Evolutionary conservation across 192 early-diverging fungal species (phyloP).

Genomic region (Paraglomus brasilianum): DNA sequence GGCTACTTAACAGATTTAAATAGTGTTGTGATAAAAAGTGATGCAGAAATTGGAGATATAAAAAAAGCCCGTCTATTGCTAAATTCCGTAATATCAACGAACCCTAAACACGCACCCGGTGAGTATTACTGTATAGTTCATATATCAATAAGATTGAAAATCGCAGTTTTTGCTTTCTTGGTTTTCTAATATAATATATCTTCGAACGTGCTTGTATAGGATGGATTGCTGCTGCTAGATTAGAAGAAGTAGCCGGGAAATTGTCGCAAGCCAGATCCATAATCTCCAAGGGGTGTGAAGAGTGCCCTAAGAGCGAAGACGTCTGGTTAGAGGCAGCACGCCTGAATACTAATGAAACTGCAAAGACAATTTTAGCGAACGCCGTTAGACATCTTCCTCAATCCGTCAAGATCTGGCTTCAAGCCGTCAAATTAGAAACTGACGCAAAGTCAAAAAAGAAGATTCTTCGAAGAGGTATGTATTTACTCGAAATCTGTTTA

Average conservation of each 20-base stretch:
- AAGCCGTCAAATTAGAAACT: conserved; percentile 82
- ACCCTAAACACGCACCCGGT: conserved; percentile 87
- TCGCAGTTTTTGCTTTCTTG: not conserved
- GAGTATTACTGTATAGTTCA: too few relatives aligned
- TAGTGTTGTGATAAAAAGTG: conserved; percentile 74
- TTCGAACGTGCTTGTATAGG: conserved; percentile 40
- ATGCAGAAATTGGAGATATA: conserved; percentile 84
- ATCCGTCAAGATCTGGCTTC: conserved; percentile 90
- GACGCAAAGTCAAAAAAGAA: conserved; percentile 74
- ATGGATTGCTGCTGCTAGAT: conserved; percentile 96
- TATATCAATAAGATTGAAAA: not conserved
- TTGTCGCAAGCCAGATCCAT: conserved; percentile 76
- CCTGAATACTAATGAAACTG: conserved; percentile 78
- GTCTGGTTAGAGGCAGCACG: conserved; percentile 96
- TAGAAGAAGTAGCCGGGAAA: conserved; percentile 93
- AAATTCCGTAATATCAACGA: conserved; percentile 87
- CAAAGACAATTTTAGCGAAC: conserved; percentile 87
- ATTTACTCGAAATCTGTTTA: not conserved
- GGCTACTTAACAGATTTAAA: conserved; percentile 95
- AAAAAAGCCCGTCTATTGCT: conserved; percentile 88
- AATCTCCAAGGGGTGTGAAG: conserved; percentile 89
- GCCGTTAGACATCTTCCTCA: conserved; percentile 88
- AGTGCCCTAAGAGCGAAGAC: conserved; percentile 93
- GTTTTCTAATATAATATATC: not conserved
- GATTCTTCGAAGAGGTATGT: conserved; percentile 66